Percentiles rank a stretch among this genome's conserved stretches.
These are phyloP conservation scores for Kwoniella sp. DNA, from an alignment of 768 basidiomycete species.

Conservation along the genomic window DNA sequence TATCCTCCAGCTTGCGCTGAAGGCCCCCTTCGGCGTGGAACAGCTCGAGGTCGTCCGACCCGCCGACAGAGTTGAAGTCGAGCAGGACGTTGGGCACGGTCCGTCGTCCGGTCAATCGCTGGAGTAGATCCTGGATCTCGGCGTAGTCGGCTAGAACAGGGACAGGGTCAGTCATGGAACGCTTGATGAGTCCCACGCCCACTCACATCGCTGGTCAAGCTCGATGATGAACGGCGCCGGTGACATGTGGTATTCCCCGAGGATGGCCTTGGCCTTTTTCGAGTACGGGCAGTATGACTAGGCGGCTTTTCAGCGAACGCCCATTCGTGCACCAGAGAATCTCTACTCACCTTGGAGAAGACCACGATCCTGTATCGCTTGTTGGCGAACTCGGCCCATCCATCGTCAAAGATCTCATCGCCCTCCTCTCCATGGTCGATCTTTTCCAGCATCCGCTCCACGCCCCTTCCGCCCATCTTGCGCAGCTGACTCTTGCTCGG, in stretches of 20 bases:
- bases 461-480: constrained; percentile 30
- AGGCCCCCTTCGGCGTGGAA: constrained; percentile 48
- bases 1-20: constrained; percentile 25
- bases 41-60: constrained; percentile 49
- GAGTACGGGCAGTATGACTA: constrained; percentile 51
- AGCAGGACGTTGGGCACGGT: constrained; percentile 51
- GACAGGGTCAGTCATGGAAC: not conserved
- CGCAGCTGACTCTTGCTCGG: constrained; percentile 23
- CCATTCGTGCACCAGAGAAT: not conserved
- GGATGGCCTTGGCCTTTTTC: constrained; percentile 43
- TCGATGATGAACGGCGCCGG: constrained; percentile 47
- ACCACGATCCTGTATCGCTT: constrained; percentile 40
- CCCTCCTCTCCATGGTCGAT: constrained; percentile 28
- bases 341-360: constrained; percentile 49
- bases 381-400: constrained; percentile 43
- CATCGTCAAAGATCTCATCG: constrained; percentile 33
- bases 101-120: constrained; percentile 44
- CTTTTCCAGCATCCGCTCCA: constrained; percentile 34
- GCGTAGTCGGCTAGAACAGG: constrained; percentile 38
- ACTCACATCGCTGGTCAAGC: constrained; percentile 48
- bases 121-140: constrained; percentile 41
- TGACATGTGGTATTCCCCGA: constrained; percentile 37
- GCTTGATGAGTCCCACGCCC: not conserved
- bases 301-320: not conserved
- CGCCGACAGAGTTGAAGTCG: constrained; percentile 46